phyloP scores from a whole-genome alignment of 139 green algal species.

The Cymbomonas tetramitiformis region DNA sequence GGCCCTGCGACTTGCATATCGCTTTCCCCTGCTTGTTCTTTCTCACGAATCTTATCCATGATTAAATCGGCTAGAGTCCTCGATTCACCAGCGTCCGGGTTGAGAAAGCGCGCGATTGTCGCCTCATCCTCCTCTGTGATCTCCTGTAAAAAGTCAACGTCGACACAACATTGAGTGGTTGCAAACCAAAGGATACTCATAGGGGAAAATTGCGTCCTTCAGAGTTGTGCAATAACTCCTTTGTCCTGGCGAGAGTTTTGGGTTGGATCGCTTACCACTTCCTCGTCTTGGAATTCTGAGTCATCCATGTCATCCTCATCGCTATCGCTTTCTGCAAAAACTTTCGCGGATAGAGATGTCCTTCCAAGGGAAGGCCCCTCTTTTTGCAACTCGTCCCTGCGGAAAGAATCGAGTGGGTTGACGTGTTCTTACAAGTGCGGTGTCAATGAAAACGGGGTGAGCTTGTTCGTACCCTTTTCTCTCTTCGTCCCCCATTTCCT shows the following conservation, averaged over 20 bases:
- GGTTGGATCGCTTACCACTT: conserved; percentile 17
- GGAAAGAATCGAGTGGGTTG: not conserved
- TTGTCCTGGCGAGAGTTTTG: conserved; percentile 34
- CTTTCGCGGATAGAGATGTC: not conserved
- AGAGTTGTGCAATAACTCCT: conserved; percentile 6
- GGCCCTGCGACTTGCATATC: not conserved
- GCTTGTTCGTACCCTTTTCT: not conserved
- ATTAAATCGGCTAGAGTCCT: conserved; percentile 77
- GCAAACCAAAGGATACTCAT: conserved; percentile 4
- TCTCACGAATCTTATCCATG: conserved; percentile 53
- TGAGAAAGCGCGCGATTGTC: conserved; percentile 65
- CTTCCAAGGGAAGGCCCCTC: not conserved
- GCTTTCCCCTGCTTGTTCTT: conserved; percentile 22
- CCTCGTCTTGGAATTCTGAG: not conserved
- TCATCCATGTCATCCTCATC: conserved; percentile 24
- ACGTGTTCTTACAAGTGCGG: conserved; percentile 15
- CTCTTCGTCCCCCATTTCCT: conserved; percentile 19
- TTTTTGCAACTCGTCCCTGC: not conserved
- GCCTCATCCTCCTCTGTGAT: conserved; percentile 46
- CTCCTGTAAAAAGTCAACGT: conserved; percentile 23
- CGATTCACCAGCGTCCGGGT: not conserved
- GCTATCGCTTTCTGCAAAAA: conserved; percentile 8
- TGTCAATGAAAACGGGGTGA: not conserved
- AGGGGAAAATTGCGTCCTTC: not conserved
- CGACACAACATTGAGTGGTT: conserved; percentile 1